A percentile compares a stretch with the other conserved stretches of the same genome.
phyloP scores from a whole-genome alignment of 805 yeast species.

The Saccharomycopsis sp. region DNA sequence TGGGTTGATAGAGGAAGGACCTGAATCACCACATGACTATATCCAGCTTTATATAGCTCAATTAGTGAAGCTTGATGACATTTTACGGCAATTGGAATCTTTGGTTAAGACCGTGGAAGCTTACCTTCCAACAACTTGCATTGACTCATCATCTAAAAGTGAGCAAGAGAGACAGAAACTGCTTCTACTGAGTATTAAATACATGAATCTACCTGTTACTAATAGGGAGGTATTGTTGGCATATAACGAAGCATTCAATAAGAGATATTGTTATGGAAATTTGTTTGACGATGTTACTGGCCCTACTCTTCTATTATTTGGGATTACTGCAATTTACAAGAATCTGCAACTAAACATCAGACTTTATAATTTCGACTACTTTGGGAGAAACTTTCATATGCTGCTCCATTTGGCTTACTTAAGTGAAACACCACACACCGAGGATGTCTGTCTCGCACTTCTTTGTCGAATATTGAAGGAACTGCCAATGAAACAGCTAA shows the following conservation, averaged over 20 bases:
- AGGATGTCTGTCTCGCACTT: neutral
- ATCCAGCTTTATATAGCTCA: too few relatives aligned
- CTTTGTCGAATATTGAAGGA: neutral
- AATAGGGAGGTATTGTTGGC: slow-evolving; percentile 24
- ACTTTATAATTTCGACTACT: neutral
- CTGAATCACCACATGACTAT: too few relatives aligned
- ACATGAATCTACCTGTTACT: neutral
- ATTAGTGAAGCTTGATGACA: too few relatives aligned
- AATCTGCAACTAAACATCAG: neutral
- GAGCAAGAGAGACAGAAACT: neutral
- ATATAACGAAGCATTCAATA: slow-evolving; percentile 24
- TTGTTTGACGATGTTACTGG: neutral
- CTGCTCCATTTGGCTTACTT: neutral
- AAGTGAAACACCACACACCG: neutral
- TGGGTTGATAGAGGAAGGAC: too few relatives aligned
- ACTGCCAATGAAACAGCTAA: neutral
- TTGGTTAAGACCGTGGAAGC: neutral
- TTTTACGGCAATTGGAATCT: neutral
- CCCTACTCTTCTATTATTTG: neutral
- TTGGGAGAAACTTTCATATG: neutral
- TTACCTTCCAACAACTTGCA: neutral
- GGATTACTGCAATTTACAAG: neutral
- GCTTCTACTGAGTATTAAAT: neutral
- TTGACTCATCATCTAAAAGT: neutral
- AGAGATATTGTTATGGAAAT: neutral